phyloP scores from a whole-genome alignment of 2,329 filamentous ascomycete genomes.

The Trichoderma polysporum region DNA sequence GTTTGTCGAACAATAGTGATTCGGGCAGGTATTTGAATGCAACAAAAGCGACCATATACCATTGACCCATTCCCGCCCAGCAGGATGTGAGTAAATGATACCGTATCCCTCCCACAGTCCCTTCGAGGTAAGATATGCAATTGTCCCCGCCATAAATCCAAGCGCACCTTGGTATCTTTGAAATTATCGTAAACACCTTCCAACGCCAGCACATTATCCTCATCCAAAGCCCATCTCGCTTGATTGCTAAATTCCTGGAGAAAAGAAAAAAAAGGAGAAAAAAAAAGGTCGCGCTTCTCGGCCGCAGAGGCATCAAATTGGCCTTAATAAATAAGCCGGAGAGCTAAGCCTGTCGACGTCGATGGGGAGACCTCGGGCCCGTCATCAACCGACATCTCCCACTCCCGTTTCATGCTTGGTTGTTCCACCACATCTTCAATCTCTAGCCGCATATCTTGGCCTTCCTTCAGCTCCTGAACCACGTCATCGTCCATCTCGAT shows the following conservation, averaged over 20 bases:
- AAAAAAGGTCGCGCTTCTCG: background rate
- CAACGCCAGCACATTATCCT: slow-evolving; percentile 19
- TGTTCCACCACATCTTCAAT: slow-evolving; percentile 49
- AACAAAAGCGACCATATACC: slow-evolving; percentile 3
- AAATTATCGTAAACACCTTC: slow-evolving; percentile 22
- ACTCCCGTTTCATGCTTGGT: slow-evolving; percentile 51
- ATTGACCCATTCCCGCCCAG: slow-evolving; percentile 10
- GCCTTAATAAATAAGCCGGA: slow-evolving; percentile 25
- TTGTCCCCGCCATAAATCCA: background rate
- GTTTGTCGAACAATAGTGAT: background rate
- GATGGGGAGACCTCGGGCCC: slow-evolving; percentile 24
- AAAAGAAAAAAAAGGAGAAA: background rate
- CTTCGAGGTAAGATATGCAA: slow-evolving; percentile 8
- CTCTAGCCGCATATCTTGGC: slow-evolving; percentile 85
- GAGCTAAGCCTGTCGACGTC: slow-evolving; percentile 19
- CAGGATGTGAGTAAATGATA: background rate
- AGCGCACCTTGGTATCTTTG: slow-evolving; percentile 21
- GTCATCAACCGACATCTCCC: slow-evolving; percentile 58
- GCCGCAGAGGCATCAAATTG: background rate
- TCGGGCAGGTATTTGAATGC: slow-evolving; percentile 8
- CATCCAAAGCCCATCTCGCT: background rate
- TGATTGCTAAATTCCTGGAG: background rate
- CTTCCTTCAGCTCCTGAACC: slow-evolving; percentile 78
- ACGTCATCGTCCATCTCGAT: slow-evolving; percentile 91
- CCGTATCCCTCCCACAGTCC: background rate